A percentile compares a stretch with the other conserved stretches of the same genome.
These are phyloP conservation scores for Coelastrella sp. DNA, from an alignment of 139 green algal species.

Conservation along the genomic window DNA sequence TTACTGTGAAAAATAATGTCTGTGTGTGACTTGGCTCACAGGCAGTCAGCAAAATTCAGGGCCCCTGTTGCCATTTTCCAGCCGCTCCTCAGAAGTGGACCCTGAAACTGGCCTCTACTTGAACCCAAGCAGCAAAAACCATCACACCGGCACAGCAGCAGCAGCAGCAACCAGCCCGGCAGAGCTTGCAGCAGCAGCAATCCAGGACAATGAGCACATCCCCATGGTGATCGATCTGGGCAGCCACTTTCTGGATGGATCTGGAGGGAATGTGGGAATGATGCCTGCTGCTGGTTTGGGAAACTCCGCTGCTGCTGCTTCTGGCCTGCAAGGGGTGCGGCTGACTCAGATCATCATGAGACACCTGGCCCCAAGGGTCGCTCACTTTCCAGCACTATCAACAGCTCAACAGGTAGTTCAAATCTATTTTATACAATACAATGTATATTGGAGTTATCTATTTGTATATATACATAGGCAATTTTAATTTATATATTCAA, in stretches of 20 bases:
- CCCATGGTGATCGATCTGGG: constrained; percentile 48
- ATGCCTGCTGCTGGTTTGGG: neutral
- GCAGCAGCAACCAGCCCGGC: neutral
- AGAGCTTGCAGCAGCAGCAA: neutral
- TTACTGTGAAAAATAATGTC: no score
- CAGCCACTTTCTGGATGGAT: constrained; percentile 39
- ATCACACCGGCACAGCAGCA: neutral
- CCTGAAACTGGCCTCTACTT: no score
- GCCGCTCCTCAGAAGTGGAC: no score
- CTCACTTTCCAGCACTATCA: constrained; percentile 13
- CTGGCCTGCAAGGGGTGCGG: constrained; percentile 7
- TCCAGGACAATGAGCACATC: constrained; percentile 44
- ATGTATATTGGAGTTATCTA: no score
- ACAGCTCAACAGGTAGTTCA: constrained; percentile 22
- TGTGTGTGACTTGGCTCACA: no score
- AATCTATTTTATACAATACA: neutral
- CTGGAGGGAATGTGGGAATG: neutral
- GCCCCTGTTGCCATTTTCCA: no score
- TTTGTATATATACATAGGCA: no score
- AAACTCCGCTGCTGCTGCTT: neutral
- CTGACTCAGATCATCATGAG: constrained; percentile 44
- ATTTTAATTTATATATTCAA: no score
- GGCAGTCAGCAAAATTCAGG: no score
- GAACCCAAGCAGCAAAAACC: no score
- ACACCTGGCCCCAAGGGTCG: constrained; percentile 16